These are phyloP conservation scores for Brettanomyces custersianus DNA, from an alignment of 805 yeast genomes.

Conservation along the genomic window DNA sequence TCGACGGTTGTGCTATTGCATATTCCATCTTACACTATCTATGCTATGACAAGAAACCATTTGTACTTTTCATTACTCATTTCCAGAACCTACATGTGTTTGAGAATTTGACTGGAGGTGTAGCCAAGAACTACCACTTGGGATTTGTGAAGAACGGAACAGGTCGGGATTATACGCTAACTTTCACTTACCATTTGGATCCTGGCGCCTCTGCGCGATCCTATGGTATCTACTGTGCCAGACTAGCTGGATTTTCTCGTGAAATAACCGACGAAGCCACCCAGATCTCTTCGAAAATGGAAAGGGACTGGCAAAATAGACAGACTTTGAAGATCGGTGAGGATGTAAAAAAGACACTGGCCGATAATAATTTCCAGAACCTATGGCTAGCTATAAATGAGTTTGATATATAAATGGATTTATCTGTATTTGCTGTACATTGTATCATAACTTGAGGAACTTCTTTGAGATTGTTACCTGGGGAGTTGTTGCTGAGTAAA, in stretches of 20 bases:
- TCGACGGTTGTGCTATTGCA: conserved; percentile 80
- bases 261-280: conserved; percentile 38
- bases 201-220: conserved; percentile 50
- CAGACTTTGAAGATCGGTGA: conserved; percentile 8
- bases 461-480: conserved; percentile 18
- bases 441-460: conserved; percentile 20
- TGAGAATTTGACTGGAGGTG: conserved; percentile 26
- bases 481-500: conserved; percentile 39
- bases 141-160: conserved; percentile 31
- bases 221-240: conserved; percentile 82
- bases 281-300: conserved; percentile 22
- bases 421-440: neutral
- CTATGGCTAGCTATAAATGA: conserved; percentile 16
- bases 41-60: conserved; percentile 34
- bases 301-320: conserved; percentile 13
- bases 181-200: conserved; percentile 44
- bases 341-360: conserved; percentile 2
- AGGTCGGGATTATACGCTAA: conserved; percentile 17
- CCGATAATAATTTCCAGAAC: conserved; percentile 4
- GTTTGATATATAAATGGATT: conserved; percentile 5
- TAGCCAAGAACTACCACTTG: conserved; percentile 62
- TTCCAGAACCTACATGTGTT: conserved; percentile 58
- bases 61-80: conserved; percentile 77
- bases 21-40: conserved; percentile 58
- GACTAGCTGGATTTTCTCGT: conserved; percentile 53